Evolutionary conservation across 257 asterid genomes (phyloP).

Genomic region (Scutellaria galericulata): DNA sequence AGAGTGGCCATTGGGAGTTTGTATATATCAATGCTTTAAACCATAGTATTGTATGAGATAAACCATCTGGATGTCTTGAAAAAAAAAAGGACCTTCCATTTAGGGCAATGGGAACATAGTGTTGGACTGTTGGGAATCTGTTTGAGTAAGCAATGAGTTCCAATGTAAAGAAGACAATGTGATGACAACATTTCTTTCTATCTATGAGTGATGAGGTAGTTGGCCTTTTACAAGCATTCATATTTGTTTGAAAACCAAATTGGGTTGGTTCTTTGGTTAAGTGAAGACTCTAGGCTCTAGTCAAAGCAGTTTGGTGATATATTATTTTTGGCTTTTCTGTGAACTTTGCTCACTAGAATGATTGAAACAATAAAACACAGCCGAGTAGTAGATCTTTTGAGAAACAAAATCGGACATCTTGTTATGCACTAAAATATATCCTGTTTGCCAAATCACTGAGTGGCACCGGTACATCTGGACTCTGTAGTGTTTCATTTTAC

Average conservation of each 20-base stretch:
- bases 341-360: neutral
- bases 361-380: neutral
- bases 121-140: conserved; percentile 4
- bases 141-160: neutral
- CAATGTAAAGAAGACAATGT: neutral
- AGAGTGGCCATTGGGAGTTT: neutral
- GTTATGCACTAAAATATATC: conserved; percentile 14
- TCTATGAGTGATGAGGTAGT: neutral
- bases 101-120: neutral
- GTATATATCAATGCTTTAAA: conserved; percentile 2
- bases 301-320: conserved; percentile 15
- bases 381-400: conserved; percentile 1
- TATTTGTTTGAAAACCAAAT: neutral
- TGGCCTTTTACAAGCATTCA: conserved; percentile 21
- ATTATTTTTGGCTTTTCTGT: conserved; percentile 13
- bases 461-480: neutral
- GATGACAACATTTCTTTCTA: neutral
- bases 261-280: conserved; percentile 10
- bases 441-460: conserved; percentile 8
- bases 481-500: conserved; percentile 18
- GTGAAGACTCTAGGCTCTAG: neutral
- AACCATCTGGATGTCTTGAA: neutral
- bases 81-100: neutral
- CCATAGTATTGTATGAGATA: neutral
- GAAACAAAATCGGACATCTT: conserved; percentile 28